Base-by-base conservation (phyloP, 2,329 filamentous ascomycete species). In the Penicillium sp. region DNA sequence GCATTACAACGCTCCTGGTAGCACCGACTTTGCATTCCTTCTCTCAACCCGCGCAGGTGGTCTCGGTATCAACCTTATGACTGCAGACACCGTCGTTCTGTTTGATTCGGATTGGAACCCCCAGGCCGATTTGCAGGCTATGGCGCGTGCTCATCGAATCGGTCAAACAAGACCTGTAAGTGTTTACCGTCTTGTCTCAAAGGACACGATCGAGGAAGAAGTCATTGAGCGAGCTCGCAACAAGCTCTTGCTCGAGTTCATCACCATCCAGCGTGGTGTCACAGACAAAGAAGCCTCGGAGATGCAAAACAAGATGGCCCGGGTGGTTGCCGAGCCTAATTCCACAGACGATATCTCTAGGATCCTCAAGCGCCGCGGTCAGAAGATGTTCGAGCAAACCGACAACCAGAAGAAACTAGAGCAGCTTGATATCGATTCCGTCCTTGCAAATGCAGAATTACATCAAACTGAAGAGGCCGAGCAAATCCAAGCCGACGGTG, bases 41-140 rank as follows among this genome's bases (percentile, higher is more conserved):
- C 82, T 99, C 1, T 99, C 94, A 2, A 99, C 94, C 1, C 87
- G 94, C 69, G 94, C 94, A 53, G 94, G 94, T 80, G 94, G 94
- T 73, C 83, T 99, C n/a, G 94, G 94, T 60, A 99, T 99, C 80
- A 99, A 99, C 68, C 78, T 99, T 53, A 99, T 97, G 91, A 97
- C 94, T 25, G 94, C 94, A 8, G 95, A 99, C 70, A 99, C 94
- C 0, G 94, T 99, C 63, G 88, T 99, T 67, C 88, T 99, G 44
- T 99, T 97, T 68, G 95, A 99, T 73, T 97, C 94, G 0, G 75
- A 77, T 82, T 99, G 95, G 94, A 99, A 99, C 66, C 95, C 94
- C 19, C 94, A 99, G 73, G 94, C 94, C 7, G 95, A 99, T 79
- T 79, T 99, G 65, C 94, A 99, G 74, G 94, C 94, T 40, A 99